Evolutionary conservation across 2,329 filamentous ascomycete species (phyloP).

Genomic region (Zasmidium cellare): DNA sequence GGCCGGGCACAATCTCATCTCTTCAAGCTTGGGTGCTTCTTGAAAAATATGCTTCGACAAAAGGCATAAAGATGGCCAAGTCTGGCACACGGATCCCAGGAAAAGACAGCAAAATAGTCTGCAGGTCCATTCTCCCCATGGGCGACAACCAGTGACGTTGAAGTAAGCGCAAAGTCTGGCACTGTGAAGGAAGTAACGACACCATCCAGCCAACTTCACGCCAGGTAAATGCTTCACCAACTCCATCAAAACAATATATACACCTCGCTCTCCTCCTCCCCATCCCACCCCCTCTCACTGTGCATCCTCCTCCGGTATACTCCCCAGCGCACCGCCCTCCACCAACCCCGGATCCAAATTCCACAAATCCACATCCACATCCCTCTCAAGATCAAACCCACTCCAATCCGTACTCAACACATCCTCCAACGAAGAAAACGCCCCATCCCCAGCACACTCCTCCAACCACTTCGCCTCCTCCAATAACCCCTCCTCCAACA

Average conservation of each 20-base stretch:
- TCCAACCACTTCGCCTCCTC: background rate
- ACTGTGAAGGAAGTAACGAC: too few relatives aligned
- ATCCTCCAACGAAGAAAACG: slow-evolving; percentile 7
- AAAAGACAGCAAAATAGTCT: too few relatives aligned
- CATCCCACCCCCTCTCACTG: background rate
- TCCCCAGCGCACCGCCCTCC: background rate
- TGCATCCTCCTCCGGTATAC: background rate
- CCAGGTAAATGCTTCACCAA: background rate
- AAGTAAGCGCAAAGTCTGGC: too few relatives aligned
- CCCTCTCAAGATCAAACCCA: slow-evolving; percentile 7
- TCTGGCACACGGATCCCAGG: too few relatives aligned
- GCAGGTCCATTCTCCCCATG: too few relatives aligned
- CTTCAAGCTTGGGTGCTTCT: too few relatives aligned
- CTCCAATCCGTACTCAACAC: slow-evolving; percentile 12
- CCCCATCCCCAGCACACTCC: background rate
- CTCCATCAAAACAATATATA: background rate
- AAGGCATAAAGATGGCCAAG: too few relatives aligned
- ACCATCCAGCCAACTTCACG: too few relatives aligned
- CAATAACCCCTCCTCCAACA: slow-evolving; percentile 8
- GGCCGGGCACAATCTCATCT: too few relatives aligned
- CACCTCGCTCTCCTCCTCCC: background rate
- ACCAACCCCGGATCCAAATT: too few relatives aligned
- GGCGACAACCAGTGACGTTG: too few relatives aligned
- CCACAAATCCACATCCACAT: background rate
- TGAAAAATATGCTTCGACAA: too few relatives aligned